These are phyloP conservation scores for Phytophthora aleatoria DNA, from an alignment of 352 stramenopile species.

Conservation along the genomic window DNA sequence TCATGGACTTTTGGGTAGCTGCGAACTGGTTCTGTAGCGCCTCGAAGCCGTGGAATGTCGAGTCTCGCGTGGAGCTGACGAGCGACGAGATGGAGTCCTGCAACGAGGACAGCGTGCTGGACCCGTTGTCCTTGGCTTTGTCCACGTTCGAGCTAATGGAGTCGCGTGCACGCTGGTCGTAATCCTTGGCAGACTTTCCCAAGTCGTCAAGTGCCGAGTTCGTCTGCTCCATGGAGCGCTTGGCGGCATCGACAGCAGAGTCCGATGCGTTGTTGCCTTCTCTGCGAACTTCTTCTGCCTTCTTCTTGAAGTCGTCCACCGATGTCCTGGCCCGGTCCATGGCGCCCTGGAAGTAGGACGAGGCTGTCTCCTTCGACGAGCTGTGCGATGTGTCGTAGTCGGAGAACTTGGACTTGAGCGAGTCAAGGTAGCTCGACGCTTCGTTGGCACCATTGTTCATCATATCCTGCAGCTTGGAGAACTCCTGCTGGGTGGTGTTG, in stretches of 20 bases:
- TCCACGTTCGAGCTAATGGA: slow-evolving; percentile 29
- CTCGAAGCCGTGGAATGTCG: slow-evolving; percentile 46
- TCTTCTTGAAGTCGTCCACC: slow-evolving; percentile 31
- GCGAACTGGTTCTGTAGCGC: slow-evolving; percentile 42
- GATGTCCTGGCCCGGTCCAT: slow-evolving; percentile 38
- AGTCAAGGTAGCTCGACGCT: slow-evolving; percentile 42
- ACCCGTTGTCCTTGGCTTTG: slow-evolving; percentile 31
- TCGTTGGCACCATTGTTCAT: slow-evolving; percentile 39
- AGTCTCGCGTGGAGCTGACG: slow-evolving; percentile 34
- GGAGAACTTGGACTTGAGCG: slow-evolving; percentile 45
- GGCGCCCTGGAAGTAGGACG: slow-evolving; percentile 42
- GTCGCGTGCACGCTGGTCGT: slow-evolving; percentile 22
- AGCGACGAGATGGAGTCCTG: slow-evolving; percentile 37
- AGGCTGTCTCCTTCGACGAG: slow-evolving; percentile 35
- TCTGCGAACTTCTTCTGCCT: slow-evolving; percentile 13
- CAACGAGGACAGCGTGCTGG: slow-evolving; percentile 19
- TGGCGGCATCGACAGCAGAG: slow-evolving; percentile 25
- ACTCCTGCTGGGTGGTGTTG: slow-evolving; percentile 36
- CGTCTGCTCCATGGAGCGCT: slow-evolving; percentile 40
- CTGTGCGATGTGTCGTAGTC: slow-evolving; percentile 53
- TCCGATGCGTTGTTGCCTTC: slow-evolving; percentile 34
- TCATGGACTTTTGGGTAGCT: slow-evolving; percentile 27
- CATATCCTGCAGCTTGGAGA: slow-evolving; percentile 44
- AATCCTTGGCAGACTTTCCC: slow-evolving; percentile 25
- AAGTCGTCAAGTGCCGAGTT: slow-evolving; percentile 34